These are phyloP conservation scores for Bretziella fagacearum DNA, from an alignment of 2,329 filamentous ascomycete species.

Conservation along the genomic window DNA sequence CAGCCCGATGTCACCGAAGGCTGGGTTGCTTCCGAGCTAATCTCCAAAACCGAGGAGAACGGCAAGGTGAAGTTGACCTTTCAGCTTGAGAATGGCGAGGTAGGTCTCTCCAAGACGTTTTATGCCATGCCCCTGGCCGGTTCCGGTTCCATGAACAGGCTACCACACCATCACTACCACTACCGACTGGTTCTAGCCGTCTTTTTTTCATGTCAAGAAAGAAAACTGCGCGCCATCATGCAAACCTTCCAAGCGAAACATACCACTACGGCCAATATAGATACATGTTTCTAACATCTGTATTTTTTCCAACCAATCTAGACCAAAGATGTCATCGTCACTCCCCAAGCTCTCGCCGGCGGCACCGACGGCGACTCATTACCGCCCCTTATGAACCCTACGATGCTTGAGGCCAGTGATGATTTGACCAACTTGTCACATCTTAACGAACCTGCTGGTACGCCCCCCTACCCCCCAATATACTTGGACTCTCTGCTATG, in stretches of 20 bases:
- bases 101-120: conserved; percentile 24
- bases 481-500: too few relatives aligned
- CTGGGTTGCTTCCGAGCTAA: conserved; percentile 92
- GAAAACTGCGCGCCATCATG: too few relatives aligned
- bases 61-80: conserved; percentile 80
- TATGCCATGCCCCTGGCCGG: too few relatives aligned
- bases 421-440: conserved; percentile 95
- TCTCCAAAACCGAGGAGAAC: conserved; percentile 67
- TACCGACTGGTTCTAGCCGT: too few relatives aligned
- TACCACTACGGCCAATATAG: too few relatives aligned
- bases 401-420: conserved; percentile 96
- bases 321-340: conserved; percentile 67
- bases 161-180: too few relatives aligned
- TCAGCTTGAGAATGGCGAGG: conserved; percentile 82
- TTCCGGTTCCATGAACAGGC: too few relatives aligned
- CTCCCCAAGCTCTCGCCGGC: conserved; percentile 56
- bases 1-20: conserved; percentile 91
- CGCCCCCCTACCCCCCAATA: conserved; percentile 16
- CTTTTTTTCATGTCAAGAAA: too few relatives aligned
- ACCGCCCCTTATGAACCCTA: conserved; percentile 91
- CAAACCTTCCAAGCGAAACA: too few relatives aligned
- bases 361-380: conserved; percentile 62
- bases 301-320: conserved; percentile 22
- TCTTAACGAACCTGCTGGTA: conserved; percentile 95
- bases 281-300: too few relatives aligned